Conservation (phyloP, 306 rosid species). For the Cicer bijugum region DNA sequence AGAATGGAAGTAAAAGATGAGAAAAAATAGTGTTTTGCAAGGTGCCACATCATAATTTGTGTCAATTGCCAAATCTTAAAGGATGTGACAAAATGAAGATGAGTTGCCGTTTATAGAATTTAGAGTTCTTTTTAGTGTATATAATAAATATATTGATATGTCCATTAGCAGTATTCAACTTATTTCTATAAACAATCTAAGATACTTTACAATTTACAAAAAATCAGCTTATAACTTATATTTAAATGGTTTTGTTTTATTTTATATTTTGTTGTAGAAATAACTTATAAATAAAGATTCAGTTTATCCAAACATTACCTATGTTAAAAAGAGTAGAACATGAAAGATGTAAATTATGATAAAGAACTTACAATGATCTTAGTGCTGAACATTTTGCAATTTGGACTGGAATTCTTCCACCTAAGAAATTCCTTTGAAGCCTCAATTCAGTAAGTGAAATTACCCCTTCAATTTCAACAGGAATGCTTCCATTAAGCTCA, state of each 20-base stretch:
- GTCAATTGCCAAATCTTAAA: too few species aligned
- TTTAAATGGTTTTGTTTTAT: neutral
- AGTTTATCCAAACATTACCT: neutral
- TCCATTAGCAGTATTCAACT: neutral
- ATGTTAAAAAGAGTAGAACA: slow-evolving; percentile 28
- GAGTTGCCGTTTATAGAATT: too few species aligned
- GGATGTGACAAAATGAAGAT: too few species aligned
- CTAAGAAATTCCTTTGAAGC: slow-evolving; percentile 75
- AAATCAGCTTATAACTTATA: neutral
- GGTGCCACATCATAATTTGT: too few species aligned
- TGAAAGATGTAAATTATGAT: slow-evolving; percentile 14
- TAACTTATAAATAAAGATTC: neutral
- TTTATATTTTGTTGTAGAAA: neutral
- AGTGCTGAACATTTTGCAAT: slow-evolving; percentile 69
- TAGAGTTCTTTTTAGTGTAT: too few species aligned
- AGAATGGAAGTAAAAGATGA: too few species aligned
- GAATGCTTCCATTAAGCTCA: slow-evolving; percentile 79
- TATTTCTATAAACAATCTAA: neutral
- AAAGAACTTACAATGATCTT: slow-evolving; percentile 69
- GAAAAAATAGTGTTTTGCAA: too few species aligned
- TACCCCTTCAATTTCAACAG: slow-evolving; percentile 72
- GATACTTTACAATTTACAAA: neutral
- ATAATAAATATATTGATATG: neutral
- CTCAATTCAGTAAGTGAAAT: slow-evolving; percentile 68
- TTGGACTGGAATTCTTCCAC: slow-evolving; percentile 77